Percentiles rank a stretch among this genome's conserved stretches.
These are phyloP conservation scores for Pythium diclinum DNA, from an alignment of 352 stramenopile genomes.

Conservation along the genomic window DNA sequence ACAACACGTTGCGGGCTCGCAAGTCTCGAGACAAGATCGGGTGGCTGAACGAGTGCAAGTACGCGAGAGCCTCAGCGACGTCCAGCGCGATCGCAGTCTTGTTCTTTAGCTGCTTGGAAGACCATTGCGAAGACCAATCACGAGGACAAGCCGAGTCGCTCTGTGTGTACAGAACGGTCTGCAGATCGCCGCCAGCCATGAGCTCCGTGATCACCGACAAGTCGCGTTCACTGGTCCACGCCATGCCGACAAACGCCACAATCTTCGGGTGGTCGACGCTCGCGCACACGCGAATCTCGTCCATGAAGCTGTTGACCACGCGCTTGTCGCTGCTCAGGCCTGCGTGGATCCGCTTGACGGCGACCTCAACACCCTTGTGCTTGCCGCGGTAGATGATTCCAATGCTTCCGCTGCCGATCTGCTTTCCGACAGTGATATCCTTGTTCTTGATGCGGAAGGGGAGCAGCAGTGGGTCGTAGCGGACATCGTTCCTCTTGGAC, in stretches of 20 bases:
- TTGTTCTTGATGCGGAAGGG: constrained; percentile 3
- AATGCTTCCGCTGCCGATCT: constrained; percentile 8
- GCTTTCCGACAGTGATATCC: not conserved
- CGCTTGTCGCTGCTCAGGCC: constrained; percentile 20
- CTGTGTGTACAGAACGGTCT: not conserved
- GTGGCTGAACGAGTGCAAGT: constrained; percentile 18
- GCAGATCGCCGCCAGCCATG: not conserved
- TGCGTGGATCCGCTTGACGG: constrained; percentile 12
- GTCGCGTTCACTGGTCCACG: not conserved
- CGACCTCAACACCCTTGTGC: constrained; percentile 3
- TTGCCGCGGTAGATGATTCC: not conserved
- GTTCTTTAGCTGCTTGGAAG: not conserved
- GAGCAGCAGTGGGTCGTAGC: constrained; percentile 4
- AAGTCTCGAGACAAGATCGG: constrained; percentile 18
- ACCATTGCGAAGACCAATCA: not conserved
- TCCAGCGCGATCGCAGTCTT: constrained; percentile 13
- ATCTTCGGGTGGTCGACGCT: not conserved
- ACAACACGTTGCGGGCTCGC: constrained; percentile 18
- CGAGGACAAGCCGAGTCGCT: not conserved
- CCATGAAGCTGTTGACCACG: constrained; percentile 22
- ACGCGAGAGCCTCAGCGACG: constrained; percentile 17
- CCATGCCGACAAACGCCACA: not conserved
- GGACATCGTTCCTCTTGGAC: not conserved
- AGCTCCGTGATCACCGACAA: not conserved
- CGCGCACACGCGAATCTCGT: constrained; percentile 22